Evolutionary conservation across 768 basidiomycete species (phyloP).

Genomic region (Glaciozyma martinii): DNA sequence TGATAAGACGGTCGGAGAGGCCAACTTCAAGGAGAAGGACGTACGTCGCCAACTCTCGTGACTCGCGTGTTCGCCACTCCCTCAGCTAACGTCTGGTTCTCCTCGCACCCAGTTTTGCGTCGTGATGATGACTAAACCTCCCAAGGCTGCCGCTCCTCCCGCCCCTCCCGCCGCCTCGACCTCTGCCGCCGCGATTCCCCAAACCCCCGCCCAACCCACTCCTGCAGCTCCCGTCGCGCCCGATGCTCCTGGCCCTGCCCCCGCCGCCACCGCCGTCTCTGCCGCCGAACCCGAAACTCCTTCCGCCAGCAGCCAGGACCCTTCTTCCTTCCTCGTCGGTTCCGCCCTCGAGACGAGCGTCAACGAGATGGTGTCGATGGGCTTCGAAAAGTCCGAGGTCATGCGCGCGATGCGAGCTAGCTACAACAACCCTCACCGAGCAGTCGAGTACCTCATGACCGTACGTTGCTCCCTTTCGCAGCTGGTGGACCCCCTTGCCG

Average conservation of each 20-base stretch:
- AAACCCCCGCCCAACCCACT: conserved; percentile 37
- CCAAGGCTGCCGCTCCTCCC: conserved; percentile 38
- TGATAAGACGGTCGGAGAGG: conserved; percentile 74
- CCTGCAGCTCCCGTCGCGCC: conserved; percentile 37
- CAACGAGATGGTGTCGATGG: conserved; percentile 84
- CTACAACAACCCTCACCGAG: conserved; percentile 94
- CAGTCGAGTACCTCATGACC: conserved; percentile 94
- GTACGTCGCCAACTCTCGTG: background rate
- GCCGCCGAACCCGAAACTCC: conserved; percentile 27
- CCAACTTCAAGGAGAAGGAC: conserved; percentile 94
- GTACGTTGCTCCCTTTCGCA: conserved; percentile 38
- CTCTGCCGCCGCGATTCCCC: conserved; percentile 37
- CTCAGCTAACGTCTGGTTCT: background rate
- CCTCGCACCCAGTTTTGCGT: conserved; percentile 60
- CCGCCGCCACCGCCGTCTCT: conserved; percentile 37
- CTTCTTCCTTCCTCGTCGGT: conserved; percentile 64
- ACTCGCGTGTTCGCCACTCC: background rate
- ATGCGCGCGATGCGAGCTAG: conserved; percentile 77
- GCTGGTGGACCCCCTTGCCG: no score
- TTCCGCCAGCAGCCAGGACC: conserved; percentile 41
- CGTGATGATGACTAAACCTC: conserved; percentile 84
- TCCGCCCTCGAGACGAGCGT: conserved; percentile 65
- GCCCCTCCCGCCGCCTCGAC: conserved; percentile 38
- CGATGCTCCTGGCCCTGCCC: conserved; percentile 36
- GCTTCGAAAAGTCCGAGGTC: conserved; percentile 77